Evolutionary conservation across 192 early-diverging fungal genomes (phyloP).

Genomic region (Glomus cerebriforme): DNA sequence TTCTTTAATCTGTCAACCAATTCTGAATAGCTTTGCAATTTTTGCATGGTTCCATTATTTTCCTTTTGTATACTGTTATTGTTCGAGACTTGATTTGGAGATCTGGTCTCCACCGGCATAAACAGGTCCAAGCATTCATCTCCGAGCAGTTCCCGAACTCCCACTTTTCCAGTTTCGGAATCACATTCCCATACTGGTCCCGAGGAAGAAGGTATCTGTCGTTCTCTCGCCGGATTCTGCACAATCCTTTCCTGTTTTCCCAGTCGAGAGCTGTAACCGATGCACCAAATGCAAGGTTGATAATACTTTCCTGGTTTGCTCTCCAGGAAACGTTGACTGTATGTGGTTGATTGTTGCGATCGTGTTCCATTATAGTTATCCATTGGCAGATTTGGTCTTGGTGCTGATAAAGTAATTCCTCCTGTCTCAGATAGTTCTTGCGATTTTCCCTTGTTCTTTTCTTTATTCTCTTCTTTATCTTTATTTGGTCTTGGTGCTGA

Average conservation of each 20-base stretch:
- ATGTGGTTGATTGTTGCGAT: too few species aligned
- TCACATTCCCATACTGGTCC: background rate
- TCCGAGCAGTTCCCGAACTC: constrained; percentile 14
- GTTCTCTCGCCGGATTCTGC: background rate
- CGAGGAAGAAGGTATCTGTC: background rate
- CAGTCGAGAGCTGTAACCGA: background rate
- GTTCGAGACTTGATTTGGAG: background rate
- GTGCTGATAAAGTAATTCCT: too few species aligned
- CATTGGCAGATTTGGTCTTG: too few species aligned
- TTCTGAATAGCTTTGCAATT: constrained; percentile 6
- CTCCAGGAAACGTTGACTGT: too few species aligned
- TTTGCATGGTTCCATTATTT: background rate
- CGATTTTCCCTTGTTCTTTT: too few species aligned
- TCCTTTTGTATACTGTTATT: background rate
- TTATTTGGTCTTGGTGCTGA: too few species aligned
- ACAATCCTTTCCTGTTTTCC: background rate
- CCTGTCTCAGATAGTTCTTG: too few species aligned
- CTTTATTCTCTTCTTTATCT: too few species aligned
- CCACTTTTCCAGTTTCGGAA: background rate
- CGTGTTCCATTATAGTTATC: too few species aligned
- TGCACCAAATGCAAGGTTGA: too few species aligned
- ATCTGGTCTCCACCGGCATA: constrained; percentile 1
- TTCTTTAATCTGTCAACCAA: constrained; percentile 10
- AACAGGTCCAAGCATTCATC: background rate
- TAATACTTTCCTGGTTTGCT: too few species aligned